Evolutionary conservation across 1,139 yeast species (phyloP).

Genomic region (Yamadazyma triangularis): DNA sequence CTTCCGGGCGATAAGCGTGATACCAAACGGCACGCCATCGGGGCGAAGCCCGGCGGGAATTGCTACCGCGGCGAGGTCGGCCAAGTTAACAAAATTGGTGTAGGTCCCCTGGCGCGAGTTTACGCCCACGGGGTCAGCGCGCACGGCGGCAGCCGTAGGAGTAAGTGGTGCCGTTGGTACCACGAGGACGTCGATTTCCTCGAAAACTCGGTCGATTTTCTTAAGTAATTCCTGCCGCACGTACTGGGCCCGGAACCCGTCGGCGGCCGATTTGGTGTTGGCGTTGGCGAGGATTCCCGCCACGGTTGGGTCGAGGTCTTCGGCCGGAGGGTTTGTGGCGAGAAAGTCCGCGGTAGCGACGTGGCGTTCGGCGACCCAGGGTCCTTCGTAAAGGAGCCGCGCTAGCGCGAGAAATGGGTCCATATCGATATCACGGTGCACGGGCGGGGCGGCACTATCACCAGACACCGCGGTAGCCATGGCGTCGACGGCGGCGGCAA

Average conservation of each 20-base stretch:
- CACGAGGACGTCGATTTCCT: constrained; percentile 65
- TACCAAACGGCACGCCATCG: constrained; percentile 88
- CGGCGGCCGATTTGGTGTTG: constrained; percentile 71
- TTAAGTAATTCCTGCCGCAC: constrained; percentile 73
- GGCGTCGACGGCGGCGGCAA: constrained; percentile 57
- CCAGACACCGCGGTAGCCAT: no score
- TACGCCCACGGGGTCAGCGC: constrained; percentile 71
- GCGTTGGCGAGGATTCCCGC: constrained; percentile 71
- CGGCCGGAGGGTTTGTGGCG: constrained; percentile 66
- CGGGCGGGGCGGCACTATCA: constrained; percentile 48
- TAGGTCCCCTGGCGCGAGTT: constrained; percentile 94
- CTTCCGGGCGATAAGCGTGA: constrained; percentile 75
- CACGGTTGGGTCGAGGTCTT: constrained; percentile 82
- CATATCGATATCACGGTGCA: no score
- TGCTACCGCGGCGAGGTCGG: constrained; percentile 88
- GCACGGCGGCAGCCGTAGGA: constrained; percentile 72
- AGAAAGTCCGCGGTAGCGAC: constrained; percentile 76
- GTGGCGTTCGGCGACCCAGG: constrained; percentile 98
- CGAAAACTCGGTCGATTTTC: constrained; percentile 51
- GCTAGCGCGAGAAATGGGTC: constrained; percentile 76
- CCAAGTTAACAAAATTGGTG: constrained; percentile 93
- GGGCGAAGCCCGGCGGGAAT: constrained; percentile 81
- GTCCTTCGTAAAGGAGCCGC: constrained; percentile 88
- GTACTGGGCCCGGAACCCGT: constrained; percentile 80
- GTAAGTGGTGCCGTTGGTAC: constrained; percentile 94